Evolutionary conservation across 495 filamentous ascomycete species (phyloP).

Genomic region (Terfezia claveryi): DNA sequence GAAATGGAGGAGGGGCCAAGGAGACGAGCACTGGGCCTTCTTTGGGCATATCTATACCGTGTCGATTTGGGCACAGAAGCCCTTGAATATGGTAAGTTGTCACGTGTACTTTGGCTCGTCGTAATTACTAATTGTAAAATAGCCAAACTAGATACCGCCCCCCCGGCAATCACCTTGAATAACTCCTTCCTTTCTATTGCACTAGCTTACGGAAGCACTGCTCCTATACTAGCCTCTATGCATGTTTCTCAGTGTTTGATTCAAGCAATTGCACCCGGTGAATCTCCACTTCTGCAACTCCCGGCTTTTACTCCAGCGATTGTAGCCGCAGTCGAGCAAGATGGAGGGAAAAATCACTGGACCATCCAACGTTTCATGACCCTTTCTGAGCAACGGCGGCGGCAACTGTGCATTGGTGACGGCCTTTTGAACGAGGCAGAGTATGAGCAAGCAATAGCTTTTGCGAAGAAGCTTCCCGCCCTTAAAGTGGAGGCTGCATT

Average conservation of each 20-base stretch:
- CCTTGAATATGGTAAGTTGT: slow-evolving; percentile 13
- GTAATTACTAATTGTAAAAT: slow-evolving; percentile 2
- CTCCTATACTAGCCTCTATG: slow-evolving; percentile 64
- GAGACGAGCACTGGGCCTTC: slow-evolving; percentile 64
- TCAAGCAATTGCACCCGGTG: slow-evolving; percentile 63
- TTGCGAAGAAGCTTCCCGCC: slow-evolving; percentile 62
- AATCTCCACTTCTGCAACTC: slow-evolving; percentile 78
- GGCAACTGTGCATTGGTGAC: slow-evolving; percentile 41
- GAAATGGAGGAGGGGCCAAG: slow-evolving; percentile 46
- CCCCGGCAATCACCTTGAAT: slow-evolving; percentile 62
- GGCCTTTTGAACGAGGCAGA: slow-evolving; percentile 51
- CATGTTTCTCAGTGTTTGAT: slow-evolving; percentile 62
- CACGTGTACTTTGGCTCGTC: not conserved
- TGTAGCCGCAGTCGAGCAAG: slow-evolving; percentile 53
- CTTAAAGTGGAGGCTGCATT: slow-evolving; percentile 81
- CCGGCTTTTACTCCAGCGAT: slow-evolving; percentile 63
- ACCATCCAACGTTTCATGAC: slow-evolving; percentile 75
- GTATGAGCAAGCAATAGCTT: slow-evolving; percentile 48
- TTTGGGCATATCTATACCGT: slow-evolving; percentile 88
- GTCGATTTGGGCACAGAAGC: slow-evolving; percentile 34
- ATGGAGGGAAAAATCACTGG: slow-evolving; percentile 45
- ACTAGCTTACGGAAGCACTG: slow-evolving; percentile 66
- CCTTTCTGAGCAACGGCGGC: slow-evolving; percentile 49
- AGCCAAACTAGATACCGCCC: slow-evolving; percentile 57
- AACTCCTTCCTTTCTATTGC: slow-evolving; percentile 71